Conservation (phyloP, 768 basidiomycete genomes). For the Daedaleopsis sinensis region DNA sequence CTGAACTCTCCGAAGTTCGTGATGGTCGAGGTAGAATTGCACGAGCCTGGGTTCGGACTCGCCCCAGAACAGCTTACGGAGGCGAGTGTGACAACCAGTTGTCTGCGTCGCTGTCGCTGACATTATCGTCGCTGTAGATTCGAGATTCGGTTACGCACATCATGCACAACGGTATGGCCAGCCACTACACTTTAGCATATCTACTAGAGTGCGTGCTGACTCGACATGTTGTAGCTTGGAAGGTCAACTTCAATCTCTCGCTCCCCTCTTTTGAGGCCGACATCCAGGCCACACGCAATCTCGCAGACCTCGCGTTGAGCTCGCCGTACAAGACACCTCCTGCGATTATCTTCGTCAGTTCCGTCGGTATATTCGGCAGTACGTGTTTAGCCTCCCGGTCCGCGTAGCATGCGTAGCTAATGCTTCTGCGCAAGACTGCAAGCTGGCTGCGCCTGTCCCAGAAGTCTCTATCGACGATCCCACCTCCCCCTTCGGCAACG, state of each 20-base stretch:
- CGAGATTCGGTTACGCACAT: conserved; percentile 17
- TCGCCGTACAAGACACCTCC: conserved; percentile 13
- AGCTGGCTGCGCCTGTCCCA: conserved; percentile 2
- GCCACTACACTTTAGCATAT: neutral
- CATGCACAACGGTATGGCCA: conserved; percentile 23
- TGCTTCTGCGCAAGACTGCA: conserved; percentile 5
- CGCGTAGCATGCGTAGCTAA: no score
- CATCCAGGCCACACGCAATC: conserved; percentile 29
- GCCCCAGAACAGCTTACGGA: conserved; percentile 30
- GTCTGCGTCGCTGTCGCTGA: no score
- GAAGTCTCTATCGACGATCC: conserved; percentile 12
- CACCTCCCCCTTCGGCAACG: conserved; percentile 21
- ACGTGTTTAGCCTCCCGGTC: neutral
- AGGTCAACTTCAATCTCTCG: conserved; percentile 45
- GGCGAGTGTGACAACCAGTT: neutral
- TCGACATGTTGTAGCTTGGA: conserved; percentile 34
- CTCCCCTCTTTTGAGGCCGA: conserved; percentile 41
- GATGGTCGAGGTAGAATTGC: conserved; percentile 1
- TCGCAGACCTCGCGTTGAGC: conserved; percentile 18
- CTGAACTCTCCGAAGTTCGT: conserved; percentile 2
- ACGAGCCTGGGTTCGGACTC: conserved; percentile 30
- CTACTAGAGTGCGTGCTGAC: neutral
- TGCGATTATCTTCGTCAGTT: conserved; percentile 11
- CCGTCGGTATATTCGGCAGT: conserved; percentile 18
- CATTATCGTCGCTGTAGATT: neutral